Percentiles rank a stretch among this genome's conserved stretches.
phyloP scores from a whole-genome alignment of 257 asterid species.

The Ehretia macrophylla region DNA sequence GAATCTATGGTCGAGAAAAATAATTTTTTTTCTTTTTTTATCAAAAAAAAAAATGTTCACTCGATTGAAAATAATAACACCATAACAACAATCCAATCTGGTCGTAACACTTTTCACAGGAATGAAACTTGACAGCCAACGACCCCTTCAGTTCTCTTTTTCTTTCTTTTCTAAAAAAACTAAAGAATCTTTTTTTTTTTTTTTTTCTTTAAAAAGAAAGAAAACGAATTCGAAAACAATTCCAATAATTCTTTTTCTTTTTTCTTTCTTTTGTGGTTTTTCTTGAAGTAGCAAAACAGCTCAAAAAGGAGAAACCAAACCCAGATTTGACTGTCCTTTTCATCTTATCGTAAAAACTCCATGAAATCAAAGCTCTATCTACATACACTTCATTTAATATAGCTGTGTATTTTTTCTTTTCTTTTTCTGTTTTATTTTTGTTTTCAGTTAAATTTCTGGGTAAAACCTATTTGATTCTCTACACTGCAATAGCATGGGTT shows the following conservation, averaged over 20 bases:
- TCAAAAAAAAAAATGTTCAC: too few relatives aligned
- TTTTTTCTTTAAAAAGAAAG: background rate
- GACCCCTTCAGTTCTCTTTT: constrained; percentile 15
- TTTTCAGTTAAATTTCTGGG: background rate
- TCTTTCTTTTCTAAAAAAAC: background rate
- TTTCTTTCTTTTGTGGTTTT: background rate
- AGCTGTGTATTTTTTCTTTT: background rate
- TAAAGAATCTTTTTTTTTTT: background rate
- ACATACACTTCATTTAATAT: background rate
- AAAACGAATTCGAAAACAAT: background rate
- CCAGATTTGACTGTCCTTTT: background rate
- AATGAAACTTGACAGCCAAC: constrained; percentile 48
- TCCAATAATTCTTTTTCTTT: background rate
- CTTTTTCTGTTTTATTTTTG: too few relatives aligned
- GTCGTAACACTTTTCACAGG: constrained; percentile 36
- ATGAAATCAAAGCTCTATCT: too few relatives aligned
- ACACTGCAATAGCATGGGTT: constrained; percentile 50
- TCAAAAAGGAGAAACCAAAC: background rate
- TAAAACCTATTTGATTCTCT: background rate
- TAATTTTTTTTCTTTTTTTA: too few relatives aligned
- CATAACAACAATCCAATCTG: too few relatives aligned
- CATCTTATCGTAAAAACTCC: too few relatives aligned
- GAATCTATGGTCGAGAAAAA: too few relatives aligned
- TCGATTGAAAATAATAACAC: too few relatives aligned
- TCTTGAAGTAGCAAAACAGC: background rate